Conservation (phyloP, 192 early-diverging fungal species). For the Ambispora gerdemannii region DNA sequence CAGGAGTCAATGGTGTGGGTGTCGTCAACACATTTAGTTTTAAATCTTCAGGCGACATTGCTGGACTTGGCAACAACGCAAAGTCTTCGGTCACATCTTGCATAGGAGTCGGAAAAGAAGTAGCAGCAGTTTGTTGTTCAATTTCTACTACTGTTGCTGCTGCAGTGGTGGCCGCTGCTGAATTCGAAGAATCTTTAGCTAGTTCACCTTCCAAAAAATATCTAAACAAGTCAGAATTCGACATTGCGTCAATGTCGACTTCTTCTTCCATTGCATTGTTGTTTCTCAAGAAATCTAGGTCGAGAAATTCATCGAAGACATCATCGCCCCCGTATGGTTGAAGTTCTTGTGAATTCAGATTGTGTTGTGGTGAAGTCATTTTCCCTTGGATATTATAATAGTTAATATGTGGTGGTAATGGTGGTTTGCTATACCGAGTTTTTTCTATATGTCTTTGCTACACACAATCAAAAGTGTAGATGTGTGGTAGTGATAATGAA, state of each 20-base stretch:
- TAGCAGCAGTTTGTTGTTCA: neutral
- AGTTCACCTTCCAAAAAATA: slow-evolving; percentile 28
- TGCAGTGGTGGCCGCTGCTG: neutral
- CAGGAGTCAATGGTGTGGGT: neutral
- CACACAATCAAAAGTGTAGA: too few species aligned
- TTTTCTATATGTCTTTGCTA: too few species aligned
- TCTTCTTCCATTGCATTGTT: slow-evolving; percentile 24
- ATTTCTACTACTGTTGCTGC: neutral
- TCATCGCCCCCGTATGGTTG: slow-evolving; percentile 8
- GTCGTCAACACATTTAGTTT: neutral
- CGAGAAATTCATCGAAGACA: slow-evolving; percentile 15
- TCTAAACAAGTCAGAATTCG: slow-evolving; percentile 21
- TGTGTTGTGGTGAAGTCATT: slow-evolving; percentile 4
- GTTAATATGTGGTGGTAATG: too few species aligned
- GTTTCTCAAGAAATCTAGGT: slow-evolving; percentile 23
- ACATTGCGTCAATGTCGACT: slow-evolving; percentile 15
- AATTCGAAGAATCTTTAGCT: neutral
- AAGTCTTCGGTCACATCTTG: slow-evolving; percentile 5
- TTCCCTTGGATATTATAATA: too few species aligned
- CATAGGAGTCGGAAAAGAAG: slow-evolving; percentile 1
- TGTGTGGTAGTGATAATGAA: too few species aligned
- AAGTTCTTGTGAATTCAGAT: neutral
- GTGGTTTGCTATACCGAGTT: too few species aligned
- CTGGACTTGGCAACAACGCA: slow-evolving; percentile 2
- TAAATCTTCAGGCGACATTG: neutral